These are phyloP conservation scores for Hortiboletus flavorubellus DNA, from an alignment of 768 basidiomycete species.

Conservation along the genomic window DNA sequence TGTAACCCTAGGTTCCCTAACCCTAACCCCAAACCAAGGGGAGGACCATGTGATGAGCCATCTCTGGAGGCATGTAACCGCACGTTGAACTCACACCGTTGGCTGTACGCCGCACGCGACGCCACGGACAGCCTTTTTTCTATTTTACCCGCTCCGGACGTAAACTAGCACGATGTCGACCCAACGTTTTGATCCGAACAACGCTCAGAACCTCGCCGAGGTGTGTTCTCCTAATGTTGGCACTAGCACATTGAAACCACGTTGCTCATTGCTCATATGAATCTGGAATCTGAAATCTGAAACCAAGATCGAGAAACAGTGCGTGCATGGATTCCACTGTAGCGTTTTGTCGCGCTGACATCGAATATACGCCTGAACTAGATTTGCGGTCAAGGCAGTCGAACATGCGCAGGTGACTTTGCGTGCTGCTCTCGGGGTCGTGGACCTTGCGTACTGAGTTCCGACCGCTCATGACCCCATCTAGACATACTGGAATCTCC, in stretches of 20 bases:
- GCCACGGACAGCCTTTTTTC: neutral
- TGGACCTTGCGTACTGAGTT: constrained; percentile 3
- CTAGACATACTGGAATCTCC: constrained; percentile 93
- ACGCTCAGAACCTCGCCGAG: constrained; percentile 89
- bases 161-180: constrained; percentile 40
- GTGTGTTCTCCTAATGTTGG: constrained; percentile 39
- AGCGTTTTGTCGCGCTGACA: constrained; percentile 8
- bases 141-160: constrained; percentile 11
- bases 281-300: constrained; percentile 1
- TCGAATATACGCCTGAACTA: constrained; percentile 9
- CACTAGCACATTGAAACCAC: constrained; percentile 17
- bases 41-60: constrained; percentile 5
- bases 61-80: neutral
- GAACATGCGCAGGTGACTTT: constrained; percentile 86
- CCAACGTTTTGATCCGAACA: constrained; percentile 76
- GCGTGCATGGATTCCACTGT: constrained; percentile 31
- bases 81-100: neutral
- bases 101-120: neutral
- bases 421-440: constrained; percentile 6
- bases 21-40: constrained; percentile 24
- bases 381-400: constrained; percentile 75
- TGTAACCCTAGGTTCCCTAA: constrained; percentile 16
- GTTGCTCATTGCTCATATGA: constrained; percentile 17
- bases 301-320: constrained; percentile 93
- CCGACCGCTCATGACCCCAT: constrained; percentile 6